Percentiles rank a stretch among this genome's conserved stretches.
These are phyloP conservation scores for Cucurbita moschata DNA, from an alignment of 306 rosid species.

Conservation along the genomic window DNA sequence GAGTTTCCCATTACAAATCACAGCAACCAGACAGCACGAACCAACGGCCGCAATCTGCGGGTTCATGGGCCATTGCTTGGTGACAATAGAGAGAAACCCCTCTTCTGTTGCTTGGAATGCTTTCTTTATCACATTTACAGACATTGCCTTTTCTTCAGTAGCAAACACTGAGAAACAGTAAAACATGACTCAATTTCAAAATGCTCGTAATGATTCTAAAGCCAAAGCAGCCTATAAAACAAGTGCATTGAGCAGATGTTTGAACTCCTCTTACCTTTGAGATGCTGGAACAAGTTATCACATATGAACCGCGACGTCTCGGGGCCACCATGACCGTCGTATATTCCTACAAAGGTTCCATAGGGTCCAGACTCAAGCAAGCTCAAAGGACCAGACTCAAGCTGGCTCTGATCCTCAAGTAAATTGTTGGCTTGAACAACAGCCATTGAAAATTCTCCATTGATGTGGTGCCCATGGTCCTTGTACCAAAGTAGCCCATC, in stretches of 20 bases:
- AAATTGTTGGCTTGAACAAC: slow-evolving; percentile 93
- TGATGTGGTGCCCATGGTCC: slow-evolving; percentile 66
- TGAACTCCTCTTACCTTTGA: slow-evolving; percentile 47
- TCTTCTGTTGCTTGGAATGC: slow-evolving; percentile 95
- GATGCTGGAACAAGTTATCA: slow-evolving; percentile 60
- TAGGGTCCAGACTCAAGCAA: slow-evolving; percentile 59
- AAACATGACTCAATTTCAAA: not conserved
- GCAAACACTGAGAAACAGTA: slow-evolving; percentile 37
- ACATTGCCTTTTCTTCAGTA: slow-evolving; percentile 72
- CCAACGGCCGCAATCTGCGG: slow-evolving; percentile 96
- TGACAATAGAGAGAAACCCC: slow-evolving; percentile 71
- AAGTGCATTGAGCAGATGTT: not conserved
- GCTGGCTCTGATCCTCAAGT: slow-evolving; percentile 94
- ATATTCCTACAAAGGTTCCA: slow-evolving; percentile 78
- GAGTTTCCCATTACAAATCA: slow-evolving; percentile 67
- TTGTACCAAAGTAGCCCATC: slow-evolving; percentile 93
- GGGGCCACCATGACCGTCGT: slow-evolving; percentile 93
- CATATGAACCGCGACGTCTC: slow-evolving; percentile 77
- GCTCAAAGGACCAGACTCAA: slow-evolving; percentile 86
- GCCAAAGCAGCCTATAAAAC: not conserved
- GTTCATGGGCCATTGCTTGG: slow-evolving; percentile 70
- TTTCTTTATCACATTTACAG: slow-evolving; percentile 70
- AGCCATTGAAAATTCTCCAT: slow-evolving; percentile 89
- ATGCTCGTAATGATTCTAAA: not conserved
- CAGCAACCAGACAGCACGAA: slow-evolving; percentile 79